Base-by-base conservation (phyloP, 1,284 basidiomycete genomes). In the Fomitopsis palustris region DNA sequence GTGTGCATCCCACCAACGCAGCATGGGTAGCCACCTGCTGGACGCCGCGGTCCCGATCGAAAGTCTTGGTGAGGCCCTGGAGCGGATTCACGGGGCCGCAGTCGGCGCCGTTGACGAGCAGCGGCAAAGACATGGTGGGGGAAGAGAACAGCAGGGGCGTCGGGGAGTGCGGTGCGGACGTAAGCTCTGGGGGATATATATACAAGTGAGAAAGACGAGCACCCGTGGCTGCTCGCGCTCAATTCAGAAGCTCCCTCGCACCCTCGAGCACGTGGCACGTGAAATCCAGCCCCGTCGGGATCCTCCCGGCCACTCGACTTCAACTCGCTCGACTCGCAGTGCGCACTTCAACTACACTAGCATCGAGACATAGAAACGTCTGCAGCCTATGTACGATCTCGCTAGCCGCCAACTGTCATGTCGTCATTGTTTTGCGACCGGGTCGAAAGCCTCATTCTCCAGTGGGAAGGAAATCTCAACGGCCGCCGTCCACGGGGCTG, bases 1-100 rank as follows among this genome's bases (percentile, higher is more conserved):
- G 41, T 29, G 23, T 33, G 4, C 38, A 10, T 33, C 31, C 33
- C 42, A n/a, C 37, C 9, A 2, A 39, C 31, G 35, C 23, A 27
- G 31, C 27, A 39, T 41, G 31, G 23, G 14, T 27, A 23, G 57
- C 64, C 59, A 92, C 92, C 78, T 92, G 90, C 72, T 92, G 89
- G 9, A 84, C 70, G 19, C 90, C 91, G 67, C 90, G 80, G 70
- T 94, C 92, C 56, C 83, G 81, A 64, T 91, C 88, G 65, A 93
- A 87, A 54, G 82, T 79, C 69, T 93, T 93, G 0, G 88, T 79
- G 7, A 95, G 81, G 23, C 81, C 83, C 67, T 92, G 89, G n/a
- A 95, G 72, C 12, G 91, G 84, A 70, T 93, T 94, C 1, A 83
- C 81, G 6, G 92, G 92, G 1, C 92, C 92, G 64, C 92, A 95